These are phyloP conservation scores for Orbilia ellipsospora DNA, from an alignment of 2,329 filamentous ascomycete genomes.

Conservation along the genomic window DNA sequence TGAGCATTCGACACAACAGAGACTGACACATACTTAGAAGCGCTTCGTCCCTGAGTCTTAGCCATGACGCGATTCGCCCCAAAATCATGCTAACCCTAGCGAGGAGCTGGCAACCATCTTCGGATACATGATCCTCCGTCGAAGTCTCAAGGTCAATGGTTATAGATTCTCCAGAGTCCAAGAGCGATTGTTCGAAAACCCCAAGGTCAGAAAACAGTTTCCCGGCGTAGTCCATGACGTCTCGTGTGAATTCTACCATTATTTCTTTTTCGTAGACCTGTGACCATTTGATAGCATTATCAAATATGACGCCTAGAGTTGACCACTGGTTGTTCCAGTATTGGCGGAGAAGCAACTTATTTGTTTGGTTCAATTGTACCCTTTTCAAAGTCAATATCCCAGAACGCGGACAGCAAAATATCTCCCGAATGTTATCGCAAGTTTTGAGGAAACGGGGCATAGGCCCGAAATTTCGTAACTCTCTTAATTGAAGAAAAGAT, in stretches of 20 bases:
- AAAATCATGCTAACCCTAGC: conserved; percentile 62
- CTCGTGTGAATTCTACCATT: conserved; percentile 93
- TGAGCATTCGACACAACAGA: conserved; percentile 84
- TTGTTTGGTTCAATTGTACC: conserved; percentile 69
- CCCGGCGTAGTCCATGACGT: conserved; percentile 94
- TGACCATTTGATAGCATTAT: conserved; percentile 86
- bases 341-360: conserved; percentile 74
- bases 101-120: conserved; percentile 61
- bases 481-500: conserved; percentile 69
- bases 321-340: conserved; percentile 91
- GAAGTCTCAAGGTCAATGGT: conserved; percentile 59
- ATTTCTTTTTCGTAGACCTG: conserved; percentile 76
- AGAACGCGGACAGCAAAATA: conserved; percentile 73
- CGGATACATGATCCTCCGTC: conserved; percentile 59
- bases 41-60: conserved; percentile 87
- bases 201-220: conserved; percentile 84
- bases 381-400: conserved; percentile 69
- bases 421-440: conserved; percentile 71
- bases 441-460: conserved; percentile 72
- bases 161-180: conserved; percentile 59
- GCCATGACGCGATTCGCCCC: conserved; percentile 67
- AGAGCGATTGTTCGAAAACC: conserved; percentile 78
- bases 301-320: conserved; percentile 81
- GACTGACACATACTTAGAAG: conserved; percentile 83
- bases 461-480: conserved; percentile 70